Conservation (phyloP, 306 rosid genomes). For the Luffa aegyptiaca region DNA sequence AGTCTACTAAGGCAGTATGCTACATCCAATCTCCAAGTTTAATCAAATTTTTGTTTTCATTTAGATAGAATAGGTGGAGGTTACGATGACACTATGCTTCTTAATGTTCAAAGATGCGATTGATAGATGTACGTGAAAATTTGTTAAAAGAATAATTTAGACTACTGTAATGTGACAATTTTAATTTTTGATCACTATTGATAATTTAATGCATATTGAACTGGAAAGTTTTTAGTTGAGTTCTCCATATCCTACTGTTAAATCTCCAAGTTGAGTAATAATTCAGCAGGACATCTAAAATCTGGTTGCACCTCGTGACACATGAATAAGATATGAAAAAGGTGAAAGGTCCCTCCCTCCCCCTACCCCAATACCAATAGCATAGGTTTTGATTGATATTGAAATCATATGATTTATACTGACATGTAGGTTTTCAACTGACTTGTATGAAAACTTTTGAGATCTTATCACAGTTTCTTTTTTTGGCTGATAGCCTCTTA, state of each 20-base stretch:
- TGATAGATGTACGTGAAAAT: not conserved
- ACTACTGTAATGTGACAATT: not conserved
- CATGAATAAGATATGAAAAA: not conserved
- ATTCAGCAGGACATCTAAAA: not conserved
- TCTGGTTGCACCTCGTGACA: not conserved
- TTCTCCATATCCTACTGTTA: not conserved
- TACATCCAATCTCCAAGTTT: not conserved
- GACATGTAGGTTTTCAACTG: not conserved
- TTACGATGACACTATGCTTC: not conserved
- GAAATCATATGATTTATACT: not conserved
- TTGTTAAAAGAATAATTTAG: not conserved
- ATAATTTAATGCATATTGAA: not conserved
- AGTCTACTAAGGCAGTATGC: not conserved
- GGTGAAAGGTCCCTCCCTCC: not conserved
- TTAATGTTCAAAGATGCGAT: not conserved
- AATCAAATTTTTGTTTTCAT: not conserved
- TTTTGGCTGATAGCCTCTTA: constrained; percentile 2
- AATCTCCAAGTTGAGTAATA: not conserved
- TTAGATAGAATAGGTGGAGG: not conserved
- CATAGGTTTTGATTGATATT: not conserved
- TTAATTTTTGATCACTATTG: not conserved
- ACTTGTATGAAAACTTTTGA: not conserved
- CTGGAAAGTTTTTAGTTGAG: not conserved
- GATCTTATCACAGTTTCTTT: not conserved
- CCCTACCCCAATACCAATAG: not conserved